phyloP scores from a whole-genome alignment of 805 yeast genomes.

The Grigorovia jiainica region DNA sequence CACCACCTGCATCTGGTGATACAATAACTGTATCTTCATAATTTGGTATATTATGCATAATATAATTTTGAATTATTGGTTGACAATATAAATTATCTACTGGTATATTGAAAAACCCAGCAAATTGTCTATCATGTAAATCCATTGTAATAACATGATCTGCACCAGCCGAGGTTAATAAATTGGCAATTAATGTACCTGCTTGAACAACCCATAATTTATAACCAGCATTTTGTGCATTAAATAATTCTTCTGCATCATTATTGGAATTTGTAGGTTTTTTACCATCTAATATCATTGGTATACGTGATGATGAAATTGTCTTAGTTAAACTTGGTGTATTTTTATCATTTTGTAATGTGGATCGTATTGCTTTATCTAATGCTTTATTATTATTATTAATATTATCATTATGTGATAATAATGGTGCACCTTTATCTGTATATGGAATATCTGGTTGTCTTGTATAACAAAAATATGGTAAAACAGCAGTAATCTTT shows the following conservation, averaged over 20 bases:
- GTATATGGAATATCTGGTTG: conserved; percentile 91
- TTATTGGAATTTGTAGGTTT: conserved; percentile 15
- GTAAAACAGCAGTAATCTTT: conserved; percentile 83
- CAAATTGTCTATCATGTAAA: conserved; percentile 94
- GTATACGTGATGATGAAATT: conserved; percentile 23
- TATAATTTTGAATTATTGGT: conserved; percentile 81
- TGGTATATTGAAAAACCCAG: conserved; percentile 93
- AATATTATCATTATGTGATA: conserved; percentile 14
- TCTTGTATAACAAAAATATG: conserved; percentile 89
- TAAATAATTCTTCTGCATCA: conserved; percentile 29
- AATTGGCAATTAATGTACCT: conserved; percentile 83
- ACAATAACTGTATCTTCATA: conserved; percentile 82
- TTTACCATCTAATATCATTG: conserved; percentile 30
- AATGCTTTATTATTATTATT: conserved; percentile 14
- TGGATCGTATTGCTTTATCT: conserved; percentile 15
- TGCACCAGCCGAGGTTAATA: conserved; percentile 87
- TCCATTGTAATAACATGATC: conserved; percentile 97
- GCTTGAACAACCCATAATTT: conserved; percentile 94
- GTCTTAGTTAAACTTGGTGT: conserved; percentile 2
- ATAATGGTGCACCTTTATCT: conserved; percentile 62
- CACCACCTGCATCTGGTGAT: conserved; percentile 99
- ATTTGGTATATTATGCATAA: conserved; percentile 65
- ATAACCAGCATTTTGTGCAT: conserved; percentile 52
- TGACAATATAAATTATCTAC: conserved; percentile 89
- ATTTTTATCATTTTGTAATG: conserved; percentile 10